A percentile compares a stretch with the other conserved stretches of the same genome.
These are phyloP conservation scores for Tolypocladium paradoxum DNA, from an alignment of 2,329 filamentous ascomycete species.

Conservation along the genomic window DNA sequence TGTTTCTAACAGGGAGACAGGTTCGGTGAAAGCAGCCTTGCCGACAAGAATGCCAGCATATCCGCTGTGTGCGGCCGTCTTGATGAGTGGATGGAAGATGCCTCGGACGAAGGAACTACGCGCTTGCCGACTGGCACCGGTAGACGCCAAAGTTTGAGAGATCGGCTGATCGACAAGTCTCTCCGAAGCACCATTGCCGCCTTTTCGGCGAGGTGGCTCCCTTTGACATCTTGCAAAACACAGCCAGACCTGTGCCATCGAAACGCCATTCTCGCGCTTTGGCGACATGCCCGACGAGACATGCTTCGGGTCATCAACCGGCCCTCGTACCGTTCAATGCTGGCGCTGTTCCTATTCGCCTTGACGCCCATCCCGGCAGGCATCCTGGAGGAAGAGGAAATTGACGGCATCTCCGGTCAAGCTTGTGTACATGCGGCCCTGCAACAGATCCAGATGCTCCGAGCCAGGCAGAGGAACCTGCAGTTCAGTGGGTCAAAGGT, in stretches of 20 bases:
- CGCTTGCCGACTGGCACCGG: constrained; percentile 1
- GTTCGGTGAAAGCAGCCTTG: constrained; percentile 12
- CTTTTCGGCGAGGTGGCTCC: constrained; percentile 19
- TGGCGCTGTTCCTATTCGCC: constrained; percentile 27
- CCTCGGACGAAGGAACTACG: constrained; percentile 2
- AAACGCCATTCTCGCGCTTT: constrained; percentile 14
- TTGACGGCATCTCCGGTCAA: constrained; percentile 27
- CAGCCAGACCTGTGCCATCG: constrained; percentile 5
- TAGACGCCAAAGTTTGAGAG: constrained; percentile 6
- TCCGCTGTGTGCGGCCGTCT: constrained; percentile 18
- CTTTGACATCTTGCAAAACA: constrained; percentile 7
- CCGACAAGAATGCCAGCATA: constrained; percentile 19
- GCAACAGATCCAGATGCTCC: constrained; percentile 27
- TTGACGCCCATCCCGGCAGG: constrained; percentile 27
- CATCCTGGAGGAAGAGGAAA: constrained; percentile 28
- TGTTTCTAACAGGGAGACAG: constrained; percentile 4
- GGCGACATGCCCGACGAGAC: constrained; percentile 24
- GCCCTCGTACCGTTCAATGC: constrained; percentile 28
- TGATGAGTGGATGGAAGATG: constrained; percentile 23
- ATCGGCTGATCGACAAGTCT: constrained; percentile 14
- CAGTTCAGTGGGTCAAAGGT: constrained; percentile 30
- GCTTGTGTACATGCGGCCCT: constrained; percentile 28
- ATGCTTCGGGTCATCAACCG: constrained; percentile 29
- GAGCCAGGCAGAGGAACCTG: constrained; percentile 25
- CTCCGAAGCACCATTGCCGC: constrained; percentile 15